Percentiles rank a stretch among this genome's conserved stretches.
Evolutionary conservation across 1,139 yeast genomes (phyloP).

Genomic region (Diutina siamensis): DNA sequence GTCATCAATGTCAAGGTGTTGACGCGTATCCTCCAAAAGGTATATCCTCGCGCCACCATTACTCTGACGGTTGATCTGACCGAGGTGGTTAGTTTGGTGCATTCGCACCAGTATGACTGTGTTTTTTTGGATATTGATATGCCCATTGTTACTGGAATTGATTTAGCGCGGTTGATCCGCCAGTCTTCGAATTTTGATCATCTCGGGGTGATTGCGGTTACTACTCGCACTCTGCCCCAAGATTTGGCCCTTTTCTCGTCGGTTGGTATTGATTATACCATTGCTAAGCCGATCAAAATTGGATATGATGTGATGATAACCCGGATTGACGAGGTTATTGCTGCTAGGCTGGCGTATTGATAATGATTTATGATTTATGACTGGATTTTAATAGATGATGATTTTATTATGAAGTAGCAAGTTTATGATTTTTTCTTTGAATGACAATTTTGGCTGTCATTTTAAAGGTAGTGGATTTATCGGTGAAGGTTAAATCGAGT

Average conservation of each 20-base stretch:
- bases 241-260: constrained; percentile 22
- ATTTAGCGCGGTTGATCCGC: constrained; percentile 23
- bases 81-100: constrained; percentile 13
- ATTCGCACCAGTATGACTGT: constrained; percentile 18
- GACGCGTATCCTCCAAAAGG: constrained; percentile 19
- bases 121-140: constrained; percentile 36
- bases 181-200: constrained; percentile 7
- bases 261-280: constrained; percentile 31
- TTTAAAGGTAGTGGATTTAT: too few species aligned
- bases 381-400: too few species aligned
- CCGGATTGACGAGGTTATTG: constrained; percentile 13
- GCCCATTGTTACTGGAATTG: constrained; percentile 35
- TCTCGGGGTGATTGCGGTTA: constrained; percentile 32
- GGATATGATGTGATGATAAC: constrained; percentile 13
- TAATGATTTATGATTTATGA: background rate
- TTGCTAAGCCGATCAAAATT: constrained; percentile 29
- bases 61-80: constrained; percentile 22
- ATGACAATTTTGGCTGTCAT: too few species aligned
- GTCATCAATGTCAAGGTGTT: constrained; percentile 29
- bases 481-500: too few species aligned
- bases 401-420: too few species aligned
- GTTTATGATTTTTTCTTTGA: too few species aligned
- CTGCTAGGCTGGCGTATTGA: constrained; percentile 1
- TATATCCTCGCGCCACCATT: constrained; percentile 25
- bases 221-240: constrained; percentile 20